Evolutionary conservation across 352 stramenopile genomes (phyloP).

Genomic region (Pilasporangium apinafurcum): DNA sequence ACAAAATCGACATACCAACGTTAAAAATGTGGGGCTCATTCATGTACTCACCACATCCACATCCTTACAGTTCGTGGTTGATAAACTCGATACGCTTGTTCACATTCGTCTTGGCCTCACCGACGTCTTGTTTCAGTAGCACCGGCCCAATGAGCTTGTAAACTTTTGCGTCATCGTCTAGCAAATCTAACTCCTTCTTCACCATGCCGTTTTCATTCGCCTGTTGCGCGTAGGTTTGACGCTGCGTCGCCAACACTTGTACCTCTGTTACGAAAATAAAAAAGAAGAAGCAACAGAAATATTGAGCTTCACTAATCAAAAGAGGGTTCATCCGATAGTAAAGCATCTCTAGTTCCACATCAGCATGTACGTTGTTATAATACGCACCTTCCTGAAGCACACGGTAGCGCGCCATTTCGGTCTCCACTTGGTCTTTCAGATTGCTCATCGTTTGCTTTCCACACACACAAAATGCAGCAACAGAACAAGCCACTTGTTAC

Average conservation of each 20-base stretch:
- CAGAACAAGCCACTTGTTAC: no score
- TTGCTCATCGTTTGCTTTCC: constrained; percentile 16
- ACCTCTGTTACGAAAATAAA: constrained; percentile 60
- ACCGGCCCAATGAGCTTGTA: constrained; percentile 95
- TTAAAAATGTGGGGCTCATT: no score
- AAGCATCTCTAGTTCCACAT: no score
- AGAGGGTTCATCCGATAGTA: no score
- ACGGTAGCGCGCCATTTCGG: constrained; percentile 88
- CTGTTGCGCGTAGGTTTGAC: constrained; percentile 90
- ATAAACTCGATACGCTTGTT: constrained; percentile 96
- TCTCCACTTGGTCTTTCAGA: constrained; percentile 78
- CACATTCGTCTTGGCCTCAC: constrained; percentile 93
- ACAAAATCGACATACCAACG: no score
- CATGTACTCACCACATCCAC: no score
- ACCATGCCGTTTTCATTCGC: constrained; percentile 97
- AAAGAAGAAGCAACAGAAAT: no score
- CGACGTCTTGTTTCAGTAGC: constrained; percentile 93
- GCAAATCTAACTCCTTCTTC: constrained; percentile 87
- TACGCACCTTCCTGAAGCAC: constrained; percentile 85
- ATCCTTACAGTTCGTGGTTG: constrained; percentile 85
- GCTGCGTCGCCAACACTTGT: constrained; percentile 76
- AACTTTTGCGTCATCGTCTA: constrained; percentile 84
- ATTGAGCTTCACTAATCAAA: neutral
- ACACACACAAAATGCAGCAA: neutral
- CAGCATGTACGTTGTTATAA: no score